These are phyloP conservation scores for Paspalum vaginatum DNA, from an alignment of 176 grass and related monocot species.

Conservation along the genomic window DNA sequence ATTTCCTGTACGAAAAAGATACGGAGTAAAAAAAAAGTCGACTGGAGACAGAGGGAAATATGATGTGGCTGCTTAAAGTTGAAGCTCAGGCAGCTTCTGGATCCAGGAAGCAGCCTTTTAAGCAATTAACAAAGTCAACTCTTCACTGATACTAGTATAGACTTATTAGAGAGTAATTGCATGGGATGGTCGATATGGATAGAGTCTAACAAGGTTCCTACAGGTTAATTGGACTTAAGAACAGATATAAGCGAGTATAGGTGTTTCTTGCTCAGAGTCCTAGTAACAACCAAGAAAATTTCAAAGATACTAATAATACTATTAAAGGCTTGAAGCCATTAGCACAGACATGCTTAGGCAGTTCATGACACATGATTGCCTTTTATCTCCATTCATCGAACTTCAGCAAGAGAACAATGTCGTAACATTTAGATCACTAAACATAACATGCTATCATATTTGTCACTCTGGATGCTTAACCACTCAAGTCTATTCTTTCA, in stretches of 20 bases:
- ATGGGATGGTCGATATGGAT: not conserved
- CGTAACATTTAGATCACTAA: constrained; percentile 22
- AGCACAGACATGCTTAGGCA: not conserved
- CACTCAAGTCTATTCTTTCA: not conserved
- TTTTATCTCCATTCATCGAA: not conserved
- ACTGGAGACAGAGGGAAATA: not conserved
- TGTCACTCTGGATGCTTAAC: not conserved
- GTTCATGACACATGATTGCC: constrained; percentile 6
- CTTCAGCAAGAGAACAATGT: not conserved
- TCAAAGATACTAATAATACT: not conserved
- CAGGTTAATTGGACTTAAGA: constrained; percentile 8
- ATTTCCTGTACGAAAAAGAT: not conserved
- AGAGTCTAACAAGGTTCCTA: not conserved
- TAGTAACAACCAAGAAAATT: constrained; percentile 8
- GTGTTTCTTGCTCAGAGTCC: not conserved
- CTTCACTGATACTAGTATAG: not conserved
- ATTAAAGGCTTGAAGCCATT: constrained; percentile 7
- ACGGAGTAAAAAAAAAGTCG: not conserved
- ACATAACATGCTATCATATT: not conserved
- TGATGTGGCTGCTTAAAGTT: not conserved
- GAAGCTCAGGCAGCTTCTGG: constrained; percentile 7
- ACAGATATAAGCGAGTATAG: not conserved
- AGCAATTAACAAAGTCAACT: not conserved
- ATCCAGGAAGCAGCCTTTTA: not conserved
- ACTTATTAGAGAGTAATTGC: not conserved